Evolutionary conservation across 805 yeast genomes (phyloP).

Genomic region (Myxozyma mucilagina): DNA sequence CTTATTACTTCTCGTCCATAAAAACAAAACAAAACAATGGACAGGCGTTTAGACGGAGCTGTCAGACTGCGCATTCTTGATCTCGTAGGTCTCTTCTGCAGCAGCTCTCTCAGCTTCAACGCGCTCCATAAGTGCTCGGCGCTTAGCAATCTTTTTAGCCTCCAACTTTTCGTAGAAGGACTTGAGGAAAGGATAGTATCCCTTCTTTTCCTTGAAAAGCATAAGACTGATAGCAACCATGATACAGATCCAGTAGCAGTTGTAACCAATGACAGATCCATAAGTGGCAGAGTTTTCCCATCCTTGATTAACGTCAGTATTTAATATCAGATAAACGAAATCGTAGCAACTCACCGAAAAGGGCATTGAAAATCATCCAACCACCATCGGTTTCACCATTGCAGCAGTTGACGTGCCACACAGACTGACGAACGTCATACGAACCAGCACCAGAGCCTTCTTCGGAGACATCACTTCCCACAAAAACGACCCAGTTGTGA

Average conservation of each 20-base stretch:
- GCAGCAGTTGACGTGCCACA: constrained; percentile 98
- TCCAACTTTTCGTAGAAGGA: constrained; percentile 12
- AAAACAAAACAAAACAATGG: neutral
- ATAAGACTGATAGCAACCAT: constrained; percentile 58
- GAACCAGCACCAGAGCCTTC: constrained; percentile 94
- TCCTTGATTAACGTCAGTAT: neutral
- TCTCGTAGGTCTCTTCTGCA: neutral
- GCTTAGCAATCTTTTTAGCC: constrained; percentile 13
- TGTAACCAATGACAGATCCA: constrained; percentile 87
- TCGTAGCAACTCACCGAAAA: constrained; percentile 56
- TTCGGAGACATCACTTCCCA: constrained; percentile 97
- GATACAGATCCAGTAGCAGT: constrained; percentile 79
- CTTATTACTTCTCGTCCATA: constrained; percentile 4
- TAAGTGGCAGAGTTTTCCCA: constrained; percentile 97
- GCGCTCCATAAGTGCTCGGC: constrained; percentile 3
- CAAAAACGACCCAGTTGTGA: constrained; percentile 57
- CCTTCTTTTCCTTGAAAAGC: constrained; percentile 80
- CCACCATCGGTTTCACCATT: constrained; percentile 89
- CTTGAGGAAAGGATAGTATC: constrained; percentile 39
- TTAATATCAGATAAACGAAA: neutral
- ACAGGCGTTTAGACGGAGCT: constrained; percentile 1
- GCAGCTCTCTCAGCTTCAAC: neutral
- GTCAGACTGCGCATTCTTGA: constrained; percentile 7
- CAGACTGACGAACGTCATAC: constrained; percentile 72
- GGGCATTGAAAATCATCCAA: constrained; percentile 95